These are phyloP conservation scores for Phellopilus nigrolimitatus DNA, from an alignment of 1,284 basidiomycete genomes.

Conservation along the genomic window DNA sequence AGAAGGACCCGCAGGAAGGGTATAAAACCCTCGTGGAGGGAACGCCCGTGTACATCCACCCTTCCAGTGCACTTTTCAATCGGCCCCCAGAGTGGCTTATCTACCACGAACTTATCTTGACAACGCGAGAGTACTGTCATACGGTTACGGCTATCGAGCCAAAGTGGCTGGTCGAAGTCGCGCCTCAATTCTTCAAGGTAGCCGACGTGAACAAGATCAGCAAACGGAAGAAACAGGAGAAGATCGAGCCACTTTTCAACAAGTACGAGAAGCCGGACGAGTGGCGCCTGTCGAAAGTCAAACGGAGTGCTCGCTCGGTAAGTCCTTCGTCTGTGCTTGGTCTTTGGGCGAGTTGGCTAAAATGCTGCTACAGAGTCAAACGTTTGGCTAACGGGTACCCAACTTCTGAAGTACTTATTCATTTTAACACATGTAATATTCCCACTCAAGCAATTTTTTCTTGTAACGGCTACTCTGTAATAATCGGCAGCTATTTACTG, in stretches of 20 bases:
- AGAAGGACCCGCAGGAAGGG: slow-evolving; percentile 93
- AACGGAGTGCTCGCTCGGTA: slow-evolving; percentile 80
- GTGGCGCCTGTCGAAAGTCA: slow-evolving; percentile 85
- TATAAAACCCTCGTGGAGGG: slow-evolving; percentile 98
- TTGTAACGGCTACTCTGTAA: too few relatives aligned
- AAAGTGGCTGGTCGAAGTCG: slow-evolving; percentile 98
- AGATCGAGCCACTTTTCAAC: slow-evolving; percentile 90
- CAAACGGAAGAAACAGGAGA: slow-evolving; percentile 95
- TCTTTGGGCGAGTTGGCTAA: slow-evolving; percentile 21
- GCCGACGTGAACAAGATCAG: slow-evolving; percentile 95
- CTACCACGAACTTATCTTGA: slow-evolving; percentile 73
- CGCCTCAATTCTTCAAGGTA: slow-evolving; percentile 96
- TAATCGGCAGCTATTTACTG: too few relatives aligned
- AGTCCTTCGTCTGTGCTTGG: slow-evolving; percentile 28
- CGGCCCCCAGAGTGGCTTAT: slow-evolving; percentile 79
- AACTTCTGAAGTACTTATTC: too few relatives aligned
- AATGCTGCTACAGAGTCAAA: slow-evolving; percentile 57
- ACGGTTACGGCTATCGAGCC: slow-evolving; percentile 96
- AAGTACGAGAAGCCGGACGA: slow-evolving; percentile 90
- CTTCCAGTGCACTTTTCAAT: slow-evolving; percentile 96
- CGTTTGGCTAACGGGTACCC: slow-evolving; percentile 75
- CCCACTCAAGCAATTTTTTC: too few relatives aligned
- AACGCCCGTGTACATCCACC: slow-evolving; percentile 97
- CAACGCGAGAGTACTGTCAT: slow-evolving; percentile 89
- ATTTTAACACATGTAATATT: too few relatives aligned